A percentile compares a stretch with the other conserved stretches of the same genome.
Conservation (phyloP, 2,329 filamentous ascomycete species). For the Huntiella abstrusa region DNA sequence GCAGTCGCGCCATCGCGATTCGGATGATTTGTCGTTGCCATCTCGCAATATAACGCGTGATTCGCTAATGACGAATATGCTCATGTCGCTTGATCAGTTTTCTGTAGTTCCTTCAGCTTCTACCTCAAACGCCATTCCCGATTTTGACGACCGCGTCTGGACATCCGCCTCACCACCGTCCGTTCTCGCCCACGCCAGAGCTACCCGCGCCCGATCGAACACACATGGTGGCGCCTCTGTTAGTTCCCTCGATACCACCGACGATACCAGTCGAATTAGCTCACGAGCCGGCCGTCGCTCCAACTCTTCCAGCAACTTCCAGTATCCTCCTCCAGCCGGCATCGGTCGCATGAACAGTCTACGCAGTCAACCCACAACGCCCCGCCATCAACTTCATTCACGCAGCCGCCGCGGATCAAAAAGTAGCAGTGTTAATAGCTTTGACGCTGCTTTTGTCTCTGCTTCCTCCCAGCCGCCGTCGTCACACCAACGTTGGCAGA, state of each 20-base stretch:
- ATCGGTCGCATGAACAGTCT: slow-evolving; percentile 45
- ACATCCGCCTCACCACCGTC: slow-evolving; percentile 7
- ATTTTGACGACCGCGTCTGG: slow-evolving; percentile 12
- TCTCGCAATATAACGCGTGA: slow-evolving; percentile 62
- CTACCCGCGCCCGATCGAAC: slow-evolving; percentile 15
- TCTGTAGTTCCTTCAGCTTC: slow-evolving; percentile 21
- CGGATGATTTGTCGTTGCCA: slow-evolving; percentile 71
- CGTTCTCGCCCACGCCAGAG: slow-evolving; percentile 6
- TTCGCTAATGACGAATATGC: slow-evolving; percentile 89
- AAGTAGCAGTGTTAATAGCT: slow-evolving; percentile 51
- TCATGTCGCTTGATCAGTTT: slow-evolving; percentile 78
- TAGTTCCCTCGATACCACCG: slow-evolving; percentile 37
- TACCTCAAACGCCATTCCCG: slow-evolving; percentile 14
- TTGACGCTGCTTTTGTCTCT: slow-evolving; percentile 38
- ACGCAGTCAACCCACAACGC: slow-evolving; percentile 26
- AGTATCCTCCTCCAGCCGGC: slow-evolving; percentile 21
- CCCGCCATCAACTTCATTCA: slow-evolving; percentile 29
- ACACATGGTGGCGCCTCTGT: slow-evolving; percentile 33
- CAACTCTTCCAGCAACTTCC: slow-evolving; percentile 62
- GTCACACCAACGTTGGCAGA: slow-evolving; percentile 36
- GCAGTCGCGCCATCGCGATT: slow-evolving; percentile 30
- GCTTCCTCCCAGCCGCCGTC: slow-evolving; percentile 24
- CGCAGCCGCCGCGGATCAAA: slow-evolving; percentile 49
- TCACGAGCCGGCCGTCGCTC: slow-evolving; percentile 45
- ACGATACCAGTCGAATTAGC: slow-evolving; percentile 36